Conservation (phyloP, 805 yeast genomes). For the Kluyveromyces starmeri region DNA sequence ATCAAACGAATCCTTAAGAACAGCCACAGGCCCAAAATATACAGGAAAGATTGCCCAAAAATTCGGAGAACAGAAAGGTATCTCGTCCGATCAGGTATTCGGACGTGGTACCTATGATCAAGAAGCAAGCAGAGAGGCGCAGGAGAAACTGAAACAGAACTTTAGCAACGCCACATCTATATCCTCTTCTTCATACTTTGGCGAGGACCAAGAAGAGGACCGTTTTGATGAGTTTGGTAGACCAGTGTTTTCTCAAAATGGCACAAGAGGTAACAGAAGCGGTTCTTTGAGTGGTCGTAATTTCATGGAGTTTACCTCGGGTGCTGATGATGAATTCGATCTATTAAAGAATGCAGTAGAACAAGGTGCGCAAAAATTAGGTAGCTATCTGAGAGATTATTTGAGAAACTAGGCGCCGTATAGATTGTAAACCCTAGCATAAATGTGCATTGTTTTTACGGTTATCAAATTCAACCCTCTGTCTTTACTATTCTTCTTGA, state of each 20-base stretch:
- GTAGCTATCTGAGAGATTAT: slow-evolving; percentile 80
- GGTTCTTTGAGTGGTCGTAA: slow-evolving; percentile 5
- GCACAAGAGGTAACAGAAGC: slow-evolving; percentile 14
- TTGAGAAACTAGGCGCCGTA: slow-evolving; percentile 34
- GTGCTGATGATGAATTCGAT: slow-evolving; percentile 83
- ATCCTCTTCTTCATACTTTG: slow-evolving; percentile 87
- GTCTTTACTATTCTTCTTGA: too few relatives aligned
- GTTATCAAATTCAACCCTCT: too few relatives aligned
- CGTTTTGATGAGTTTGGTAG: slow-evolving; percentile 26
- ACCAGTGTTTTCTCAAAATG: slow-evolving; percentile 28
- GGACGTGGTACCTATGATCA: slow-evolving; percentile 83
- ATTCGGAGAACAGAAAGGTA: slow-evolving; percentile 85
- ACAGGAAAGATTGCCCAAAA: slow-evolving; percentile 69
- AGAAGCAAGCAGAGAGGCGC: slow-evolving; percentile 69
- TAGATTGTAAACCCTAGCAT: too few relatives aligned
- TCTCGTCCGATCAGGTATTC: slow-evolving; percentile 90
- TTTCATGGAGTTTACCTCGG: slow-evolving; percentile 58
- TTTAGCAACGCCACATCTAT: slow-evolving; percentile 85
- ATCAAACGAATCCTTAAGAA: slow-evolving; percentile 30
- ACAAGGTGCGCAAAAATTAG: slow-evolving; percentile 84
- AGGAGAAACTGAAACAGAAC: slow-evolving; percentile 57
- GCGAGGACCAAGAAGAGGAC: slow-evolving; percentile 61
- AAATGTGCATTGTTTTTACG: too few relatives aligned
- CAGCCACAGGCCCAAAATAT: slow-evolving; percentile 50
- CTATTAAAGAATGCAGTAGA: slow-evolving; percentile 87